Conservation (phyloP, 768 basidiomycete species). For the Phylloporus arenicola region DNA sequence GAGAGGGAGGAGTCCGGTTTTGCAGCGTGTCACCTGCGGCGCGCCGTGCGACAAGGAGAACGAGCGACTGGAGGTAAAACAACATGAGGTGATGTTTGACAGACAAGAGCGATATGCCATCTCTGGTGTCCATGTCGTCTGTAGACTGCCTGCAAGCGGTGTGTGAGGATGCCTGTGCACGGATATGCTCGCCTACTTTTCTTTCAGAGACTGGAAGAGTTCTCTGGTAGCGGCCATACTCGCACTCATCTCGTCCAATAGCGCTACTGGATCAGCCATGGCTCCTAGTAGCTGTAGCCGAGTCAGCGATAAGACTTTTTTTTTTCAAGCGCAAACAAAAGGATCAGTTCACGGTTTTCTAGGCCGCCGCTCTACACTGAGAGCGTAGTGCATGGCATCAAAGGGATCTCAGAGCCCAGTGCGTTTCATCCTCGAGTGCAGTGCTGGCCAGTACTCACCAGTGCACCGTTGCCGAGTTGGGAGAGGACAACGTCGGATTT, state of each 20-base stretch:
- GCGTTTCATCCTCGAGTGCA: slow-evolving; percentile 43
- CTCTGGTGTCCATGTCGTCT: slow-evolving; percentile 46
- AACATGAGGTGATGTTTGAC: slow-evolving; percentile 81
- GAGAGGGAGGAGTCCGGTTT: slow-evolving; percentile 42
- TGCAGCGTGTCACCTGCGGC: slow-evolving; percentile 59
- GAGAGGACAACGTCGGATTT: background rate
- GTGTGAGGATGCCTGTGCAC: slow-evolving; percentile 12
- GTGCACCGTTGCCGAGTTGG: background rate
- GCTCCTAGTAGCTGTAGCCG: background rate
- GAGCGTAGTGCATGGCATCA: slow-evolving; percentile 54
- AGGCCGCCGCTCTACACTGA: slow-evolving; percentile 45
- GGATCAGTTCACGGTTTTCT: slow-evolving; percentile 61
- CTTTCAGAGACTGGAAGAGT: slow-evolving; percentile 46
- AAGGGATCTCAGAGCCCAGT: slow-evolving; percentile 54
- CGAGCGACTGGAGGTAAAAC: slow-evolving; percentile 79
- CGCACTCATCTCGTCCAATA: slow-evolving; percentile 52
- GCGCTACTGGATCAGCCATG: slow-evolving; percentile 18
- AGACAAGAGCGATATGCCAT: slow-evolving; percentile 89
- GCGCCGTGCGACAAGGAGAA: slow-evolving; percentile 67
- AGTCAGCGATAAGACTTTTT: slow-evolving; percentile 11
- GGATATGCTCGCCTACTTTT: slow-evolving; percentile 41
- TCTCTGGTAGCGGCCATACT: slow-evolving; percentile 60
- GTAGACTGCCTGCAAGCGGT: slow-evolving; percentile 23
- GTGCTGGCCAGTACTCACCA: slow-evolving; percentile 2
- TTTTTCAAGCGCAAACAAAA: slow-evolving; percentile 2